Evolutionary conservation across 371 early-diverging fungal genomes (phyloP), one percentile per base, ranked within the genome.

Genomic region (Dichotomocladium elegans): DNA sequence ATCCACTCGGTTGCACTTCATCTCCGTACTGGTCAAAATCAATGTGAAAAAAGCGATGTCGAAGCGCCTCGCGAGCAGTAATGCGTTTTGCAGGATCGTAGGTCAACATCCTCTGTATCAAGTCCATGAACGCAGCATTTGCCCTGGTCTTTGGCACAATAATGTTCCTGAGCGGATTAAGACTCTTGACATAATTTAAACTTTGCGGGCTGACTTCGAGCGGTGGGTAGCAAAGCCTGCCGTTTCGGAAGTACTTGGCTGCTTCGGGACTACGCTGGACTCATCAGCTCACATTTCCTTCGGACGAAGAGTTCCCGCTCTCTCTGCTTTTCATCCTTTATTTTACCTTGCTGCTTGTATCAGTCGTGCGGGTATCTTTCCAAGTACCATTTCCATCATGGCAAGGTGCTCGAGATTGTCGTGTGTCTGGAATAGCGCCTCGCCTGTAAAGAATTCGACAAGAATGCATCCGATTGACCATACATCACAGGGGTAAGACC

Each of bases 401-500:
- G 86, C 87, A 28, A 89, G 58, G 60, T 89, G 89, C 46, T 89
- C 87, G 22, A 86, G 64, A 72, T 94, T 89, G 60, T 94, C 93
- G 49, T 92, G 94, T 1, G 94, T 92, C 59, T 92, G 93, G 64
- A 98, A 98, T 46, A 96, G 67, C 1, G 98, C 96, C 54, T 93
- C 93, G 5, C 98, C 98, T 0, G 94, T 96, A 44, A 89, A 80
- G 42, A 98, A 84, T 71, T 98, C 98, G n/a, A 95, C 87, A 3
- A 98, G 77, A 41, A 98, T 95, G 70, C 98, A 98, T 1, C 97
- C 98, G 56, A 96, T 74, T 8, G 96, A 95, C 98, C 98, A 98
- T 61, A 96, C 89, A 68, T 97, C 98, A 70, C 96, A 96, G 26
- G 95, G 92, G 70, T 83, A 96, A 26, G 93, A 92, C 96, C 96